A percentile compares a stretch with the other conserved stretches of the same genome.
Evolutionary conservation across 805 yeast genomes (phyloP).

Genomic region (Vanderwaltozyma yarrowii): DNA sequence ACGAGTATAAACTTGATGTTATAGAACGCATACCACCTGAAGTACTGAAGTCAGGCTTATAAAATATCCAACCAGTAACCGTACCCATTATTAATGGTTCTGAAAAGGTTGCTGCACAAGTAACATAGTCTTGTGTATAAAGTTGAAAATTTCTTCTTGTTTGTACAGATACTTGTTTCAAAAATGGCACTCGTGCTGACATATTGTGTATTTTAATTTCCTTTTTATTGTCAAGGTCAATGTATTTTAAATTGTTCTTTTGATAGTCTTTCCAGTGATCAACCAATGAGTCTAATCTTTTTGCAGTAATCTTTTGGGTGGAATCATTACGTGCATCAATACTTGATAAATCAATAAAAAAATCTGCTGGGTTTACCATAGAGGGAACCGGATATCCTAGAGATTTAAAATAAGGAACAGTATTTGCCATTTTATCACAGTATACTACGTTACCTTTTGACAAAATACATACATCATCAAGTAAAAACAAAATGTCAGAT

Average conservation of each 20-base stretch:
- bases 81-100: slow-evolving; percentile 47
- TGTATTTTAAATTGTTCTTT: slow-evolving; percentile 1
- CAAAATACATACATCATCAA: slow-evolving; percentile 58
- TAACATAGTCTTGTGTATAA: slow-evolving; percentile 42
- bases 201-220: slow-evolving; percentile 19
- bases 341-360: slow-evolving; percentile 45
- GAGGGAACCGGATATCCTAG: slow-evolving; percentile 38
- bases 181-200: slow-evolving; percentile 31
- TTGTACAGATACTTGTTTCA: slow-evolving; percentile 35
- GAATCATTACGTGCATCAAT: slow-evolving; percentile 38
- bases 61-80: slow-evolving; percentile 70
- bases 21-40: slow-evolving; percentile 55
- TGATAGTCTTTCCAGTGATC: slow-evolving; percentile 30
- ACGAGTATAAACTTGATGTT: slow-evolving; percentile 42
- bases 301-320: slow-evolving; percentile 28
- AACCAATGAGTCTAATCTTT: slow-evolving; percentile 29
- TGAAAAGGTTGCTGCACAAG: slow-evolving; percentile 34
- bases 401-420: slow-evolving; percentile 39
- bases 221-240: slow-evolving; percentile 5
- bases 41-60: slow-evolving; percentile 35
- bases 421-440: slow-evolving; percentile 36
- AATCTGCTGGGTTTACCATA: slow-evolving; percentile 53
- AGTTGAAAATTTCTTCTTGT: slow-evolving; percentile 37
- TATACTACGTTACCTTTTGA: slow-evolving; percentile 51
- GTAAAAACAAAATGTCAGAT: slow-evolving; percentile 57